Percentiles rank a stretch among this genome's conserved stretches.
Conservation (phyloP, 2,329 filamentous ascomycete species). For the Ceratocystis diversiconidia region DNA sequence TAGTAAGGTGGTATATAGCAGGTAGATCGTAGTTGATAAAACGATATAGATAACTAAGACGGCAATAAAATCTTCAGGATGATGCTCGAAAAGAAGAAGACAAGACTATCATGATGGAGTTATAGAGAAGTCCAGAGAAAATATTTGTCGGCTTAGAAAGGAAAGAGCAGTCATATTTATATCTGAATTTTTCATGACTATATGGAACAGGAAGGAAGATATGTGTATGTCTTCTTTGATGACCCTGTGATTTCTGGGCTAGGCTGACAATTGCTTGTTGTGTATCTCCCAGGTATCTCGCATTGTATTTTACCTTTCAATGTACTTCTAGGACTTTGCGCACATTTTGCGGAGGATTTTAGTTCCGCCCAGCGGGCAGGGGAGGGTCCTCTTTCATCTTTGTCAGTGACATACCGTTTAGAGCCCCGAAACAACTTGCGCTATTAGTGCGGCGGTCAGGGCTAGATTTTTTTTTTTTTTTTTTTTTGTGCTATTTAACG, state of each 20-base stretch:
- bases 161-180: neutral
- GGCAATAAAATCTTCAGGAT: neutral
- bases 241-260: neutral
- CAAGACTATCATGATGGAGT: neutral
- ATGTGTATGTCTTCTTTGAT: neutral
- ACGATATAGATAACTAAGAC: neutral
- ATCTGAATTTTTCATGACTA: neutral
- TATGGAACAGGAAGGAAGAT: neutral
- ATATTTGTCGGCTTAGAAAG: neutral
- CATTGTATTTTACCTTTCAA: neutral
- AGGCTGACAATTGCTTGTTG: neutral
- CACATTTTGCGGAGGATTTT: conserved; percentile 12
- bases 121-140: neutral
- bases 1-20: too few species aligned
- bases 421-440: neutral
- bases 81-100: neutral
- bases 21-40: too few species aligned
- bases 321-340: neutral
- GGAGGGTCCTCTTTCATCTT: neutral
- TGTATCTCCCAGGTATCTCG: neutral
- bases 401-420: conserved; percentile 7
- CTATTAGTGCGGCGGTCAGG: neutral
- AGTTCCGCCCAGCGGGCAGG: neutral
- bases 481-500: too few species aligned
- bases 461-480: too few species aligned